Conservation (phyloP, 148 eudicot species). For the Simmondsia chinensis region DNA sequence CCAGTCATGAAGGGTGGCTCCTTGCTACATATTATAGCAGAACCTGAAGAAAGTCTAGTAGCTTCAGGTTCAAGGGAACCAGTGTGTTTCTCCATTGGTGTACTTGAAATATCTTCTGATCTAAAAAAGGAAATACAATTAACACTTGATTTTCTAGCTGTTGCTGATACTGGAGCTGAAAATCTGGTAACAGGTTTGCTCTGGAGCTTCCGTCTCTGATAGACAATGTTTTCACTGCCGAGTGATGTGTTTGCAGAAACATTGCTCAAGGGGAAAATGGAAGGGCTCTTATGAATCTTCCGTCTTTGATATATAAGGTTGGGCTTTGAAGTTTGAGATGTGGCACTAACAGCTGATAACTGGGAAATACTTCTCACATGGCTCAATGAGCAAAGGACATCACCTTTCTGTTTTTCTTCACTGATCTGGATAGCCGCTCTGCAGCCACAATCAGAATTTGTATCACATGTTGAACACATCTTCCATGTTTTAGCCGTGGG, state of each 20-base stretch:
- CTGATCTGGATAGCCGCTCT: constrained; percentile 12
- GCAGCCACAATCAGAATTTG: constrained; percentile 10
- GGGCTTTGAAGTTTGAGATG: constrained; percentile 37
- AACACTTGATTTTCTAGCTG: constrained; percentile 22
- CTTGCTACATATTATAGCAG: constrained; percentile 13
- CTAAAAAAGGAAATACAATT: constrained; percentile 24
- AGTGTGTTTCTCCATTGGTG: constrained; percentile 14
- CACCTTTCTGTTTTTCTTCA: constrained; percentile 13
- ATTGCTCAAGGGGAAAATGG: constrained; percentile 6
- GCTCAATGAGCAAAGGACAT: constrained; percentile 16
- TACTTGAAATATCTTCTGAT: constrained; percentile 31
- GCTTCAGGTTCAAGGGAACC: constrained; percentile 19
- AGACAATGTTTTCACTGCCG: constrained; percentile 18
- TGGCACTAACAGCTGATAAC: constrained; percentile 29
- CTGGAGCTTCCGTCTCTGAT: constrained; percentile 31
- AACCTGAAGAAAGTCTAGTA: constrained; percentile 18
- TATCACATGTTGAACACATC: constrained; percentile 23
- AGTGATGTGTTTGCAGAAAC: constrained; percentile 11
- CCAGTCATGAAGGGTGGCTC: constrained; percentile 19
- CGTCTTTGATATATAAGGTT: constrained; percentile 52
- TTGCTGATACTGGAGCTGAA: constrained; percentile 11
- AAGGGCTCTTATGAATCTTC: constrained; percentile 28
- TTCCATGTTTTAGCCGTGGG: constrained; percentile 23
- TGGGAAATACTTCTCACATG: constrained; percentile 32
- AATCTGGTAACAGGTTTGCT: constrained; percentile 8